phyloP scores from a whole-genome alignment of 345 rosid species.

The Murraya koenigii region DNA sequence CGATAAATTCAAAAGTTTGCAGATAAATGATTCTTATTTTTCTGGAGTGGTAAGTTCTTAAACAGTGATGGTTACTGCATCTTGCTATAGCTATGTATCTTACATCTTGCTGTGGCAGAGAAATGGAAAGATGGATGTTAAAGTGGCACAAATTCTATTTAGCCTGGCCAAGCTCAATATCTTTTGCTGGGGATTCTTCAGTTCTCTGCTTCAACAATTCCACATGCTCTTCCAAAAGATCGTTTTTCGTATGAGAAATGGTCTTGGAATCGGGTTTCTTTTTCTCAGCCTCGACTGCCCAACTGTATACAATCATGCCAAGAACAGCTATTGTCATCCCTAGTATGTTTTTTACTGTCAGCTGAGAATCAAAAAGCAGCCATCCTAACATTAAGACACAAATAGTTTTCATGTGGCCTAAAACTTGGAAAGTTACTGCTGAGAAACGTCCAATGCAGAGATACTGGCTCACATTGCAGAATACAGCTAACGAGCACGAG shows the following conservation, averaged over 20 bases:
- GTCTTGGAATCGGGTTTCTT: constrained; percentile 4
- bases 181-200: constrained; percentile 11
- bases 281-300: constrained; percentile 31
- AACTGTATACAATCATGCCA: constrained; percentile 40
- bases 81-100: neutral
- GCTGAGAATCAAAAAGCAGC: constrained; percentile 40
- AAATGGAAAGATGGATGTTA: neutral
- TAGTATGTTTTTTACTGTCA: constrained; percentile 34
- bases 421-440: constrained; percentile 43
- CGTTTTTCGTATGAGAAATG: neutral
- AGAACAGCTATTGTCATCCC: constrained; percentile 42
- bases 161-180: constrained; percentile 24
- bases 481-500: constrained; percentile 46
- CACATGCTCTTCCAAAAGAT: constrained; percentile 16
- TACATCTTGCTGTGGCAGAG: neutral
- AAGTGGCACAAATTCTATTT: neutral
- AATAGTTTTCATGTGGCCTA: constrained; percentile 56
- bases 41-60: neutral
- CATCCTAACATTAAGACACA: constrained; percentile 39
- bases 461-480: constrained; percentile 49
- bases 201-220: constrained; percentile 20
- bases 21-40: neutral
- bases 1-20: neutral
- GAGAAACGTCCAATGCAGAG: constrained; percentile 55
- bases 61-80: neutral